Base-by-base conservation (phyloP, 2,329 filamentous ascomycete species). In the Aspergillus caelatus region DNA sequence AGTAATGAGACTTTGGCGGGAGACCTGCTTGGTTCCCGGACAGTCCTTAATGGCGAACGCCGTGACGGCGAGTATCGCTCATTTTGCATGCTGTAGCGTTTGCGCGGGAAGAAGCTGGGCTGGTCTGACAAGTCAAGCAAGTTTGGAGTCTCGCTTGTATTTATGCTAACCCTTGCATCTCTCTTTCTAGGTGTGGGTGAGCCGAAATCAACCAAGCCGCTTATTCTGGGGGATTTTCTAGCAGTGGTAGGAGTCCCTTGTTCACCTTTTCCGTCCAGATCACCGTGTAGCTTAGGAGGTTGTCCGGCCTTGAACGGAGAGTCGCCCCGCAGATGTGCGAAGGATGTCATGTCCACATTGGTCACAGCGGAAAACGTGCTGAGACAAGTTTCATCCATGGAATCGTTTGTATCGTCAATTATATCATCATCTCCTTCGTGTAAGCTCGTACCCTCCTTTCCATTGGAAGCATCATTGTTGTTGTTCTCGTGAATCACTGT, bases 121-220 rank as follows among this genome's bases (percentile, higher is more conserved):
- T 93, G 91, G 63, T 95, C 92, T 0, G 93, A 96, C 71, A 97
- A 96, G 74, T 98, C 95, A 52, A 97, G 84, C 39, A 97, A 84
- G 71, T 91, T 96, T 19, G 91, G 91, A 4, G 90, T 92, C 72
- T 91, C 84, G 30, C 80, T 80, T 10, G 81, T 77, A 12, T 75
- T 71, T 12, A 79, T 62, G 72, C 77, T 34, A 76, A 77, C 82
- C 64, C 79, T 78, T 43, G 71, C 77, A 50, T 80, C 82, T 67
- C 80, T 78, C 56, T 80, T 77, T 65, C 85, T 83, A 48, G 88
- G 81, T 75, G 87, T 79, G 54, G 79, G 77, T 16, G 79, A 81
- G 43, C 71, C 72, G 62, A 71, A 71, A 53, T 79, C 75, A 34
- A 79, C 77, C 30, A 75, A 62, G 5, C 66, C 64, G 56, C 69